phyloP scores from a whole-genome alignment of 768 basidiomycete genomes.

The Tulasnella sp. region DNA sequence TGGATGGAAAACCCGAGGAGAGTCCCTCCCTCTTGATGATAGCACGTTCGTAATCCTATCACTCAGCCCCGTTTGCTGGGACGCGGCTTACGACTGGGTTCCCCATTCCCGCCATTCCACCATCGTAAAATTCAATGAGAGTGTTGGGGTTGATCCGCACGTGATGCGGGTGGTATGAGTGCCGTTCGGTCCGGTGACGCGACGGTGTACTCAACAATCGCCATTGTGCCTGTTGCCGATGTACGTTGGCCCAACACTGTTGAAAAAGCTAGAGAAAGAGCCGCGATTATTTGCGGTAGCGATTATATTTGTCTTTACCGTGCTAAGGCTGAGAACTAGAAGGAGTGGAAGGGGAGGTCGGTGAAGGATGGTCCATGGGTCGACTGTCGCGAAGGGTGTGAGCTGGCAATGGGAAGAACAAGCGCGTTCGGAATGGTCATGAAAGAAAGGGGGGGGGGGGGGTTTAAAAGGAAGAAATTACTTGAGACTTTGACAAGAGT shows the following conservation, averaged over 20 bases:
- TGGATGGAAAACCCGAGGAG: conserved; percentile 56
- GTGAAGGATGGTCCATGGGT: background rate
- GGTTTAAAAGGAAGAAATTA: background rate
- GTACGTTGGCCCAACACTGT: background rate
- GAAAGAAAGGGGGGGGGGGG: too few relatives aligned
- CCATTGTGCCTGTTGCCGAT: background rate
- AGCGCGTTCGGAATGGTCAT: background rate
- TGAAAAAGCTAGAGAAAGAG: background rate
- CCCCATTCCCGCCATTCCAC: conserved; percentile 10
- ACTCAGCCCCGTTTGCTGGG: background rate
- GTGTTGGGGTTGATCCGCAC: background rate
- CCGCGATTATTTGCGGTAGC: background rate
- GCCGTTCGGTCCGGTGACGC: background rate
- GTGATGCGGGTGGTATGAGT: background rate
- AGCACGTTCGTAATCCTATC: background rate
- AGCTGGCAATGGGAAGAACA: background rate
- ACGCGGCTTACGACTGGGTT: background rate
- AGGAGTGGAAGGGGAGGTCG: background rate
- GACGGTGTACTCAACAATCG: background rate
- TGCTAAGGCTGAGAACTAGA: background rate
- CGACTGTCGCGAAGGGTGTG: background rate
- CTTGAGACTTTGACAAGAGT: background rate
- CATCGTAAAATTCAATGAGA: conserved; percentile 10
- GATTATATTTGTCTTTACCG: background rate
- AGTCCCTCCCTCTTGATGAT: conserved; percentile 36